A percentile compares a stretch with the other conserved stretches of the same genome.
phyloP scores from a whole-genome alignment of 306 rosid species.

The Phaseolus lunatus region DNA sequence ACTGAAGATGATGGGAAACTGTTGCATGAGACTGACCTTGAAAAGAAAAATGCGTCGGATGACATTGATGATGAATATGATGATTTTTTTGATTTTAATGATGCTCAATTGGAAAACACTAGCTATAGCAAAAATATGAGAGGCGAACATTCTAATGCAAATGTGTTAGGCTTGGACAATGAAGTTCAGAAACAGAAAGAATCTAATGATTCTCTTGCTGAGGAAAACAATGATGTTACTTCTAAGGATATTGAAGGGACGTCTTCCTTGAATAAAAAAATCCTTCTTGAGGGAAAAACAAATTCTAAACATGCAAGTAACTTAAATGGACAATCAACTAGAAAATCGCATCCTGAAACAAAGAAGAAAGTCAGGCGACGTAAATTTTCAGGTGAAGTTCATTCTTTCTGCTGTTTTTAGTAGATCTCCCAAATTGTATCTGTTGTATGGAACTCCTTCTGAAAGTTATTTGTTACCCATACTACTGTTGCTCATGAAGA shows the following conservation, averaged over 20 bases:
- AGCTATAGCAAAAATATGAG: slow-evolving; percentile 48
- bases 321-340: slow-evolving; percentile 51
- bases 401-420: slow-evolving; percentile 33
- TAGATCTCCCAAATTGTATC: slow-evolving; percentile 6
- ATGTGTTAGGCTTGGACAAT: slow-evolving; percentile 40
- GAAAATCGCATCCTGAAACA: slow-evolving; percentile 55
- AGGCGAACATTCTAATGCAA: slow-evolving; percentile 53
- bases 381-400: slow-evolving; percentile 69
- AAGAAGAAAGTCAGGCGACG: slow-evolving; percentile 75
- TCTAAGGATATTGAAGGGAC: slow-evolving; percentile 54
- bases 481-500: slow-evolving; percentile 35
- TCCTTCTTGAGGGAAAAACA: slow-evolving; percentile 45
- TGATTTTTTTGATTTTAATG: slow-evolving; percentile 71
- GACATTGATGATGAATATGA: slow-evolving; percentile 85
- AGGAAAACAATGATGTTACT: slow-evolving; percentile 43
- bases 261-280: slow-evolving; percentile 46
- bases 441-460: slow-evolving; percentile 27
- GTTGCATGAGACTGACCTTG: slow-evolving; percentile 47
- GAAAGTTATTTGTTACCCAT: slow-evolving; percentile 16
- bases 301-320: slow-evolving; percentile 55
- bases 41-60: slow-evolving; percentile 52
- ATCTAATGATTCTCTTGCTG: slow-evolving; percentile 50
- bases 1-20: slow-evolving; percentile 45
- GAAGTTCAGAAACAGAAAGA: slow-evolving; percentile 50
- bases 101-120: slow-evolving; percentile 62